phyloP scores from a whole-genome alignment of 495 filamentous ascomycete species.

The Hyaloscypha hepaticicola region DNA sequence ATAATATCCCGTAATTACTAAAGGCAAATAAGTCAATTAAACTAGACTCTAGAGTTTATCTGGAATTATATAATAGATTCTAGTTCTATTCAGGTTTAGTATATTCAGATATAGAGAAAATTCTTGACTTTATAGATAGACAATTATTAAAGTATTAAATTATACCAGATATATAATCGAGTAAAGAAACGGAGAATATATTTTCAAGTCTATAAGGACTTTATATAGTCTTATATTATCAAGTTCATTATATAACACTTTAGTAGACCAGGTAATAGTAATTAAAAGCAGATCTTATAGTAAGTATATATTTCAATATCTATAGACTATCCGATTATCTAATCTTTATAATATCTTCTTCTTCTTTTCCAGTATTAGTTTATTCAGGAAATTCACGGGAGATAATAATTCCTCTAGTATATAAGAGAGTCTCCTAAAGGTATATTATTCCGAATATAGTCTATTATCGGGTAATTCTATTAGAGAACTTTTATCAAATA shows the following conservation, averaged over 20 bases:
- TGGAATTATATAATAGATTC: background rate
- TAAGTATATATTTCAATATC: background rate
- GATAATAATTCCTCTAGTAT: background rate
- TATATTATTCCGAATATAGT: background rate
- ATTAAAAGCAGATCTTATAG: background rate
- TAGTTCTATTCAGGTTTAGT: background rate
- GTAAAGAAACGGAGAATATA: too few relatives aligned
- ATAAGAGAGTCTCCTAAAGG: background rate
- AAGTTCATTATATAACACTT: background rate
- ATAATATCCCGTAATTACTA: background rate
- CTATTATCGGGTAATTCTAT: background rate
- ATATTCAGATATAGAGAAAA: background rate
- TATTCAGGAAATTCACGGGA: background rate
- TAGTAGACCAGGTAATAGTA: background rate
- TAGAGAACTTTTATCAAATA: background rate
- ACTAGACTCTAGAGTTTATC: background rate
- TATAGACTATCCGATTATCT: background rate
- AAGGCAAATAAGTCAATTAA: background rate
- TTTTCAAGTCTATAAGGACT: too few relatives aligned
- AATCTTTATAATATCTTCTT: background rate
- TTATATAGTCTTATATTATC: too few relatives aligned
- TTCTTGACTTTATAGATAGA: background rate
- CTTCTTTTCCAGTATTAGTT: background rate
- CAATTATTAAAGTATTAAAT: constrained; percentile 3
- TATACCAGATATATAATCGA: too few relatives aligned